phyloP scores from a whole-genome alignment of 2,329 filamentous ascomycete genomes.

The Paecilomyces fulvus region DNA sequence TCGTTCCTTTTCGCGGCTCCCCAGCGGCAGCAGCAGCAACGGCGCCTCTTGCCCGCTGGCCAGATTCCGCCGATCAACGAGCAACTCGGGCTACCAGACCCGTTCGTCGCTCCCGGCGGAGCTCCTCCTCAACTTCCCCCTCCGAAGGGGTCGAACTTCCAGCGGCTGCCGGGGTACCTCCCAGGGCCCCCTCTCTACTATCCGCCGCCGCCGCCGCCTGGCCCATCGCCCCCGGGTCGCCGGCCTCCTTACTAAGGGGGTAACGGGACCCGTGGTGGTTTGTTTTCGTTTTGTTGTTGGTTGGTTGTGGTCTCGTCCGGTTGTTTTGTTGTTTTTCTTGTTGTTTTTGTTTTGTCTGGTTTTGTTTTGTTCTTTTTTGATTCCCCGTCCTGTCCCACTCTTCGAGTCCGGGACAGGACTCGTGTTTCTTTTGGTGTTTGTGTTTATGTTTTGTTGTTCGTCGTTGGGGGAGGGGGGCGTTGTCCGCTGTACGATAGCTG shows the following conservation, averaged over 20 bases:
- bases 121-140: slow-evolving; percentile 31
- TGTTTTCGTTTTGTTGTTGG: not conserved
- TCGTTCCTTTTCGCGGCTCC: slow-evolving; percentile 19
- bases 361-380: not conserved
- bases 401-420: not conserved
- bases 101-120: slow-evolving; percentile 25
- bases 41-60: slow-evolving; percentile 27
- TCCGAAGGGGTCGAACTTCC: slow-evolving; percentile 31
- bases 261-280: not conserved
- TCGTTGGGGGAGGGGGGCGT: not conserved
- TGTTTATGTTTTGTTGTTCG: not conserved
- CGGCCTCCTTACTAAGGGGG: slow-evolving; percentile 10
- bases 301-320: not conserved
- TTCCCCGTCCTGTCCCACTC: not conserved
- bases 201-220: slow-evolving; percentile 10
- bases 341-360: not conserved
- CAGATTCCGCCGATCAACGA: slow-evolving; percentile 22
- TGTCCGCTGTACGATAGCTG: not conserved
- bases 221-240: slow-evolving; percentile 6
- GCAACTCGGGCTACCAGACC: slow-evolving; percentile 27
- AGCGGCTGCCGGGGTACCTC: slow-evolving; percentile 21
- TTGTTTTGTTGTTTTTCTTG: not conserved
- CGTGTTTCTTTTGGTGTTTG: not conserved
- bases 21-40: slow-evolving; percentile 24
- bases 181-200: slow-evolving; percentile 16